Base-by-base conservation (phyloP, 139 green algal species). In the Chlorella sp. region DNA sequence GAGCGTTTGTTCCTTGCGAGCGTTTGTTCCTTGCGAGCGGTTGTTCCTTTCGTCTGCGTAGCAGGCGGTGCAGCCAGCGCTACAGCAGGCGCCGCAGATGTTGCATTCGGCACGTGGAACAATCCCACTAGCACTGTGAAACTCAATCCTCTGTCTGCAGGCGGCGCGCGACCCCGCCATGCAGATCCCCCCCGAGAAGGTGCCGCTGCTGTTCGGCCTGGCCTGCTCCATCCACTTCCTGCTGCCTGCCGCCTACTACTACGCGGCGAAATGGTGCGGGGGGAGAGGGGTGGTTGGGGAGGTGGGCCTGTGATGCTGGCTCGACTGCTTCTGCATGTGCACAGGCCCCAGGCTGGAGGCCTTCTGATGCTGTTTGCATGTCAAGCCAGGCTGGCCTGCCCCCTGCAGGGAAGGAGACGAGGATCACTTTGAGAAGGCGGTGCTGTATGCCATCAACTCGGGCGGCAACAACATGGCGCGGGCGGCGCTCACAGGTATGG, bases 381-480 rank as follows among this genome's bases (percentile, higher is more conserved):
- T 17, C 17, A 17, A 14, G 54, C 54, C 54, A n/a, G 14, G 22
- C 58, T 6, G 14, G 70, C 26, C 26, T 26, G 19, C 26, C 22
- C 22, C 2, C 41, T 78, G 5, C 43, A 78, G 72, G 41, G 73
- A 81, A 46, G 72, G 58, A 19, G 40, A 43, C 28, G 56, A 81
- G 32, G 56, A 70, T 1, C 72, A 72, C 56, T 86, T 83, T 48
- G 82, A 86, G 73, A 32, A 73, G 60, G 82, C 82, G 7, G 82
- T 82, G 58, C 82, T 86, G 58, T 32, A 60, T 17, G 82, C 82
- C 20, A 17, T 86, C 56, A 86, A 86, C 60, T 56, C 70, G 40
- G 82, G 82, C 11, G 82, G 82, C 82, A 86, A 86, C 73, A 86
- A 86, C 58, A 84, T 86, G 82, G 81, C 81, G 32, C 73, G 82